These are phyloP conservation scores for Lichtheimia ornata DNA, from an alignment of 371 early-diverging fungal species.

Conservation along the genomic window DNA sequence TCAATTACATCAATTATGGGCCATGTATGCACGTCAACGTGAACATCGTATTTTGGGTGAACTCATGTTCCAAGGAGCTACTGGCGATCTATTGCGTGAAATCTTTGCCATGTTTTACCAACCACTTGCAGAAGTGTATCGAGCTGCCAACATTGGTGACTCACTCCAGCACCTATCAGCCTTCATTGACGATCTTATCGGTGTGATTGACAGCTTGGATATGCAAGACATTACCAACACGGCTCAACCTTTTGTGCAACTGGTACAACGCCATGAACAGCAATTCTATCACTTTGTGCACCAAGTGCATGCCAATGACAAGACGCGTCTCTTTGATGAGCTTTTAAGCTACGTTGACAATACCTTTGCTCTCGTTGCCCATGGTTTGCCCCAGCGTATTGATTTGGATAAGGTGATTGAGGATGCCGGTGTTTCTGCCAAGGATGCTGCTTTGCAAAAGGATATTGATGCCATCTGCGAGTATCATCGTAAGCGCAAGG, in stretches of 20 bases:
- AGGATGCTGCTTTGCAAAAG: slow-evolving; percentile 2
- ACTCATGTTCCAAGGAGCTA: slow-evolving; percentile 57
- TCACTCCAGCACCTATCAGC: slow-evolving; percentile 50
- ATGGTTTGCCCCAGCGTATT: slow-evolving; percentile 20
- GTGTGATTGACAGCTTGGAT: slow-evolving; percentile 46
- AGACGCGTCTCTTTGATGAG: slow-evolving; percentile 34
- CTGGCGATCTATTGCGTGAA: slow-evolving; percentile 60
- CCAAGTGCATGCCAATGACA: slow-evolving; percentile 51
- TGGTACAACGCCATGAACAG: slow-evolving; percentile 54
- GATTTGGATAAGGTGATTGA: slow-evolving; percentile 19
- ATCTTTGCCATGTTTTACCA: slow-evolving; percentile 60
- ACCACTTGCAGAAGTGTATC: slow-evolving; percentile 62
- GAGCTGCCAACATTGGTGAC: slow-evolving; percentile 59
- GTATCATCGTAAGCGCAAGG: slow-evolving; percentile 24
- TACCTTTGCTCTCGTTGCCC: slow-evolving; percentile 18
- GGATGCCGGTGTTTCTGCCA: slow-evolving; percentile 1
- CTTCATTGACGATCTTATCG: slow-evolving; percentile 61
- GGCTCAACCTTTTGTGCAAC: slow-evolving; percentile 33
- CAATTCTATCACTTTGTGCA: slow-evolving; percentile 61
- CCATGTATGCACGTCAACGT: slow-evolving; percentile 47
- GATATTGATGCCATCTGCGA: slow-evolving; percentile 23
- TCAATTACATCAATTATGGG: slow-evolving; percentile 43
- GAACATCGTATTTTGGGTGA: slow-evolving; percentile 54
- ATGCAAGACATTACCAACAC: slow-evolving; percentile 24
- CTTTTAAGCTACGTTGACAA: slow-evolving; percentile 30